Conservation (phyloP, 352 stramenopile genomes). For the Globisporangium okanoganense region DNA sequence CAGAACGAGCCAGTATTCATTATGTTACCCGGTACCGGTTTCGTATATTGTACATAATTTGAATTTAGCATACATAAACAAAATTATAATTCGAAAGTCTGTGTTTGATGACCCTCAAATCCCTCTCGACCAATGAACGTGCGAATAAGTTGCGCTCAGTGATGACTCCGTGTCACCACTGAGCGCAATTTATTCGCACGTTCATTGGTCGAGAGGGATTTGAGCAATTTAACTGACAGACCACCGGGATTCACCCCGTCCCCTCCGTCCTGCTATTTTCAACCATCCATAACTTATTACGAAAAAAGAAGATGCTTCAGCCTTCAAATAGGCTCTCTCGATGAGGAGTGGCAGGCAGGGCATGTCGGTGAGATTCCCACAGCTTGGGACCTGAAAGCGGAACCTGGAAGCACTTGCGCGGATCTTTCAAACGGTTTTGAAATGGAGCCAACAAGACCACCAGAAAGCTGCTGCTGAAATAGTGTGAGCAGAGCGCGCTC, state of each 20-base stretch:
- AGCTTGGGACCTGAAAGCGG: neutral
- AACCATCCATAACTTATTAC: too few species aligned
- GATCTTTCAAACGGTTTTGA: conserved; percentile 5
- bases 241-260: conserved; percentile 33
- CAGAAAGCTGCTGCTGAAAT: neutral
- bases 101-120: too few species aligned
- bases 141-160: too few species aligned
- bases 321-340: neutral
- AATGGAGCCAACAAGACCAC: conserved; percentile 3
- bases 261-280: conserved; percentile 5
- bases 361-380: neutral
- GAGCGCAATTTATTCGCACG: too few species aligned
- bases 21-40: too few species aligned
- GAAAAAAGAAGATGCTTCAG: neutral
- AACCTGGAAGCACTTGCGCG: neutral
- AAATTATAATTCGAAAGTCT: too few species aligned
- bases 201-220: too few species aligned
- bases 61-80: too few species aligned
- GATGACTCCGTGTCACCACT: too few species aligned
- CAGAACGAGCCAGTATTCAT: too few species aligned
- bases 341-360: neutral
- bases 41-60: too few species aligned
- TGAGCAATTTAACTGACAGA: conserved; percentile 12
- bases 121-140: too few species aligned
- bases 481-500: neutral